Base-by-base conservation (phyloP, 2,329 filamentous ascomycete species). In the Neonectria hederae region DNA sequence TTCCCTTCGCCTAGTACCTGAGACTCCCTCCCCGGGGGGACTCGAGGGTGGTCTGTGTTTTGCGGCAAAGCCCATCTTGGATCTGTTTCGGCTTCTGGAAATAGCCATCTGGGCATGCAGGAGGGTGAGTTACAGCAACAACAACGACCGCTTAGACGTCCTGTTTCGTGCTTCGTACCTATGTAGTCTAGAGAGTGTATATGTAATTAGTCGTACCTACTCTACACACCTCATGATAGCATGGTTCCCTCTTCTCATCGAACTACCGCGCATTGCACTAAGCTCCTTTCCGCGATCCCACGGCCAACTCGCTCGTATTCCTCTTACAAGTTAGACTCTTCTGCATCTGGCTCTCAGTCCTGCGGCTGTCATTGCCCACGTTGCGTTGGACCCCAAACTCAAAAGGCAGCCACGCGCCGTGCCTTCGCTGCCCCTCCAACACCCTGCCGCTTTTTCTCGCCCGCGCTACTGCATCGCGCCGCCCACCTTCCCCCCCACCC, bases 261-360 rank as follows among this genome's bases (percentile, higher is more conserved):
- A 53, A 53, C 48, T 62, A 62, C 48, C 59, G 59, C 59, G 59
- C 59, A 38, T 53, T 53, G 40, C 21, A 49, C 59, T 62, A 62
- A 42, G 35, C 59, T 62, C 45, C 14, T 46, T 62, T 54, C 13
- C 35, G 28, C 24, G 17, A 52, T 62, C 53, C 59, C 59, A 62
- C 53, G 53, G 46, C 52, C 40, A 35, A n/a, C 38, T 26, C 13
- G 38, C 8, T 46, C 32, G 11, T 32, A 24, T 28, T 48, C 4
- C 26, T 21, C 9, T 17, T 26, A 11, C 22, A 26, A 17, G 10
- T 26, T 46, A 17, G 43, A 13, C 43, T 17, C 21, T 6, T 4
- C 4, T 32, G 11, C 5, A 4, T 32, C 30, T 13, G 8, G 4
- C 30, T 17, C 32, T 5, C 32, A 22, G 48, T 51, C 48, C 35